These are phyloP conservation scores for Geotrichum macrosporum DNA, from an alignment of 1,139 yeast species.

Conservation along the genomic window DNA sequence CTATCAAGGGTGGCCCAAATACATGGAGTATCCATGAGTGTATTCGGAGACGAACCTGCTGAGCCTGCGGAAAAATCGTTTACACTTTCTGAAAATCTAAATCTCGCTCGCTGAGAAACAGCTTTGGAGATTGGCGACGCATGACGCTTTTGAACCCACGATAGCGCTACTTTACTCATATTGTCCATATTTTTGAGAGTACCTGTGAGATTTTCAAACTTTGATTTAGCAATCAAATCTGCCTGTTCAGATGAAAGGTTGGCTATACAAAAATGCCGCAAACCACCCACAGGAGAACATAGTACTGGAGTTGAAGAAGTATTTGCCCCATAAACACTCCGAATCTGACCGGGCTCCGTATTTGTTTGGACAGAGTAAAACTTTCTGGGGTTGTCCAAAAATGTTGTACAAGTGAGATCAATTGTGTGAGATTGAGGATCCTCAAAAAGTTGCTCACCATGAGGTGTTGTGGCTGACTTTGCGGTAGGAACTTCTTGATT, in stretches of 20 bases:
- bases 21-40: slow-evolving; percentile 26
- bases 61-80: slow-evolving; percentile 19
- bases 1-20: slow-evolving; percentile 47
- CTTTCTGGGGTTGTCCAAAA: slow-evolving; percentile 37
- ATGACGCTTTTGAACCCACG: slow-evolving; percentile 24
- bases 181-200: slow-evolving; percentile 26
- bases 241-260: slow-evolving; percentile 34
- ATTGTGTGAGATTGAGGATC: slow-evolving; percentile 1
- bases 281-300: slow-evolving; percentile 50
- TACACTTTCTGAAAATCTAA: slow-evolving; percentile 16
- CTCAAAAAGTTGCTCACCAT: background rate
- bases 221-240: slow-evolving; percentile 31
- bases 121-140: slow-evolving; percentile 17
- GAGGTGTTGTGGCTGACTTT: slow-evolving; percentile 11
- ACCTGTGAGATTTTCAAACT: slow-evolving; percentile 23
- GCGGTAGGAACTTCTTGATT: slow-evolving; percentile 14
- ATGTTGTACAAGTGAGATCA: slow-evolving; percentile 28
- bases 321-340: slow-evolving; percentile 28
- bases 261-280: slow-evolving; percentile 46
- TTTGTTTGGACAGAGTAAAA: slow-evolving; percentile 26
- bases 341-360: slow-evolving; percentile 41
- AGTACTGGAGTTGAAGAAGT: slow-evolving; percentile 30
- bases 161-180: slow-evolving; percentile 38
- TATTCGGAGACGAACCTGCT: slow-evolving; percentile 17
- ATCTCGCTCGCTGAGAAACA: slow-evolving; percentile 17